Base-by-base conservation (phyloP, 495 filamentous ascomycete genomes). In the Xylaria curta region DNA sequence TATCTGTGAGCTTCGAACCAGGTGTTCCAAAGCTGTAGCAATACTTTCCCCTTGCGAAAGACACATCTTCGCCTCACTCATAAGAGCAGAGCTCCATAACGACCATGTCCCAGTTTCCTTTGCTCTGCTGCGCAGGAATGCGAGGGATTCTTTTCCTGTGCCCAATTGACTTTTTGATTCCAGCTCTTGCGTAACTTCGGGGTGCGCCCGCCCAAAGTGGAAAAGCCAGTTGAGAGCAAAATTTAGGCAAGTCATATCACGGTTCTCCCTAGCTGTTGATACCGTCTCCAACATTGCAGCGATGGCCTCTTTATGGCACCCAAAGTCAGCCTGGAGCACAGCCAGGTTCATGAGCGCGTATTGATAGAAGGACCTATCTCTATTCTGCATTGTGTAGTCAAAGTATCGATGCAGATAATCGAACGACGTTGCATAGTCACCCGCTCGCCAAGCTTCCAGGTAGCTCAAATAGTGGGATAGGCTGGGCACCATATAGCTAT, bases 221-320 rank as follows among this genome's bases (percentile, higher is more conserved):
- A 97, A 96, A n/a, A 98, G 85, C 97, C 96, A 99, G 78, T 93
- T 97, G 73, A 98, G 88, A 56, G 93, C 93, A 81, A 97, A 98
- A 80, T 97, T 98, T 47, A 99, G 84, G 78, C 97, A 98, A 9
- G 87, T 89, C 86, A 92, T 93, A 75, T 99, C 96, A 70, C 94
- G 90, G 74, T 96, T 96, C 80, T 98, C 96, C 68, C 95, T 86
- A 0, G 96, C 96, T 38, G 93, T 95, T 0, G 94, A 90, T 17
- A 98, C 93, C 3, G 94, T 93, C 79, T 98, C 96, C 71, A 94
- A 88, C 90, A 98, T 97, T 3, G 94, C 94, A 8, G 92, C 90
- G 21, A 98, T 88, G n/a, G 95, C 94, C 82, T 98, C 96, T 51
- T 87, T 86, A 79, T 93, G 92, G 71, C 93, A 97, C 46, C 94